Conservation (phyloP, 495 filamentous ascomycete species). For the Penicillium simplicissimum region DNA sequence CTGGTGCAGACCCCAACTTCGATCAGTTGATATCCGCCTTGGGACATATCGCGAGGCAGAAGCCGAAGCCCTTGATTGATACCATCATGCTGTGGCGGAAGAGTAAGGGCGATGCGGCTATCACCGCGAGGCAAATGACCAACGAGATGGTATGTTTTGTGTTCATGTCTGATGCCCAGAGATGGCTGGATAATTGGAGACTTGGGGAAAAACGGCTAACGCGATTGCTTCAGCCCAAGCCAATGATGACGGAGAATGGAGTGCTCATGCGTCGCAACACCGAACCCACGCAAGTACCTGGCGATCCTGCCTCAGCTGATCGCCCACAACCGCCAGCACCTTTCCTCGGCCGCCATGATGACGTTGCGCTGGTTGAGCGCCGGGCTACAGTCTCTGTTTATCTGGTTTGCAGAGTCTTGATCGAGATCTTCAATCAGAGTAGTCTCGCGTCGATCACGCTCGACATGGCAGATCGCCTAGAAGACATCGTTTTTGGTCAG, state of each 20-base stretch:
- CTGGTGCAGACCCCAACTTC: constrained; percentile 84
- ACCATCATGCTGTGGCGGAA: constrained; percentile 98
- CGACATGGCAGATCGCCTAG: constrained; percentile 86
- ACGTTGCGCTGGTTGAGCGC: constrained; percentile 74
- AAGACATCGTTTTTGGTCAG: constrained; percentile 92
- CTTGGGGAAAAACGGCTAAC: background rate
- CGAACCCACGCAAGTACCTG: constrained; percentile 46
- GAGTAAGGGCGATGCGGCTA: constrained; percentile 84
- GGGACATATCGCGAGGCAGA: constrained; percentile 88
- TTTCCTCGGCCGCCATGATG: constrained; percentile 62
- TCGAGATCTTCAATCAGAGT: constrained; percentile 91
- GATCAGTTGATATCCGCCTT: constrained; percentile 93
- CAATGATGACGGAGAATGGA: constrained; percentile 35
- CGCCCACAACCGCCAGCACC: constrained; percentile 24
- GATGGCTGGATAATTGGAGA: too few species aligned
- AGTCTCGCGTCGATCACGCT: constrained; percentile 76
- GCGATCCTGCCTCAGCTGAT: constrained; percentile 32
- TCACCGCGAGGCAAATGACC: constrained; percentile 58
- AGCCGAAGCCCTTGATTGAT: constrained; percentile 94
- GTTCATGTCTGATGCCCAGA: too few species aligned
- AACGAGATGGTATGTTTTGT: constrained; percentile 54
- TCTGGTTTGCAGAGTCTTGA: constrained; percentile 87
- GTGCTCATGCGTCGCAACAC: constrained; percentile 53
- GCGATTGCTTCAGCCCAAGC: constrained; percentile 28
- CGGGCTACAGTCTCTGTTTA: constrained; percentile 92